Base-by-base conservation (phyloP, 768 basidiomycete genomes). In the Trametes coccinea region DNA sequence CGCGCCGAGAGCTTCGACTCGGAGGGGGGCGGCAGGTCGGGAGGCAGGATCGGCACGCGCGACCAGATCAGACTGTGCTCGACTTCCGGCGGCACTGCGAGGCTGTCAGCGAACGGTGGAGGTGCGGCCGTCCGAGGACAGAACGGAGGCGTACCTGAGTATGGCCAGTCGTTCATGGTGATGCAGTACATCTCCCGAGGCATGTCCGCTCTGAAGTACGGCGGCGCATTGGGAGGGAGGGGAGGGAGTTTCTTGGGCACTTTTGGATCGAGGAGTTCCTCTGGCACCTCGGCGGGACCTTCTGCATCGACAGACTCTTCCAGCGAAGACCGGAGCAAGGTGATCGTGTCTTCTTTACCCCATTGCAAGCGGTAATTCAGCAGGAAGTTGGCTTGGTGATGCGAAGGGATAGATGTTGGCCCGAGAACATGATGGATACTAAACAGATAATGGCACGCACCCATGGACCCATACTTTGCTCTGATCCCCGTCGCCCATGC, bases 141-240 rank as follows among this genome's bases (percentile, higher is more conserved):
- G 22, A 22, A 22, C 22, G 22, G 22, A 22, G 22, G 34, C 78
- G 56, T 67, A 88, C 90, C 85, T 6, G 90, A 92, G 73, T 95
- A 95, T 0, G 92, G 92, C 92, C 92, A 95, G 70, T 93, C 91
- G 68, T 93, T 92, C 67, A 78, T 85, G 48, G 88, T 88, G 62
- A 93, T 85, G 67, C 85, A 88, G 64, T 91, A 75, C 54, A 84
- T 76, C 39, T 84, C 76, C 11, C 78, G 66, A 0, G 88, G 82
- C 8, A 84, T 85, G 64, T 87, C 78, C 11, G 81, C 82, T 34
- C 79, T 85, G 73, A 94, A 93, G 72, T 89, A 90, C 11, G 78
- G 74, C 6, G 84, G 84, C 2, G 74, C 71, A 55, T 75, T 69
- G 5, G 66, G 57, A 30, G 73, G 76, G 14, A 79, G 69, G 9